phyloP scores from a whole-genome alignment of 257 asterid species.

The Solanum pinnatisectum region DNA sequence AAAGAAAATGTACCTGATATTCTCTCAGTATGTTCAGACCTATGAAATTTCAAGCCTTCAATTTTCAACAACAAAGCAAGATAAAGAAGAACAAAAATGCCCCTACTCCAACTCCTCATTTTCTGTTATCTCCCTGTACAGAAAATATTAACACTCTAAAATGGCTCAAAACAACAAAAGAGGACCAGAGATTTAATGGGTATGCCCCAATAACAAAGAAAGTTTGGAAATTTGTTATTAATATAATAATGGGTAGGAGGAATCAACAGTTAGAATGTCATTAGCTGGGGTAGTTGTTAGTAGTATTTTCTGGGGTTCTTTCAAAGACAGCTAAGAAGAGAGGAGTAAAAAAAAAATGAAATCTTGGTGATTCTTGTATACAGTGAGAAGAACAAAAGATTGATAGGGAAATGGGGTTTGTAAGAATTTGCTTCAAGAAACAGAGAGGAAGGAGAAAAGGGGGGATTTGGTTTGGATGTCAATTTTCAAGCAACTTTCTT shows the following conservation, averaged over 20 bases:
- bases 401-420: conserved; percentile 8
- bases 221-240: background rate
- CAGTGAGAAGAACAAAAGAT: background rate
- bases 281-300: conserved; percentile 30
- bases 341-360: conserved; percentile 2
- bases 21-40: conserved; percentile 31
- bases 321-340: background rate
- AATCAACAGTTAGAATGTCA: conserved; percentile 42
- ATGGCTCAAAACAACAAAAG: background rate
- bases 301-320: conserved; percentile 19
- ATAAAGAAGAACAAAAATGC: conserved; percentile 4
- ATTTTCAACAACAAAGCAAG: conserved; percentile 6
- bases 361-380: background rate
- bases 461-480: conserved; percentile 3
- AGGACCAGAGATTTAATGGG: conserved; percentile 5
- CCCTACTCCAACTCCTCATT: conserved; percentile 18
- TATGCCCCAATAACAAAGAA: background rate
- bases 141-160: background rate
- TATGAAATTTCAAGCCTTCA: conserved; percentile 30
- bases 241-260: conserved; percentile 13
- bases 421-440: conserved; percentile 25
- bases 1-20: conserved; percentile 20
- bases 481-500: conserved; percentile 9
- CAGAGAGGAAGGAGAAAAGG: background rate
- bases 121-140: background rate